Evolutionary conservation across 164 flowering plant genomes (phyloP).

Genomic region (Taxillus chinensis): DNA sequence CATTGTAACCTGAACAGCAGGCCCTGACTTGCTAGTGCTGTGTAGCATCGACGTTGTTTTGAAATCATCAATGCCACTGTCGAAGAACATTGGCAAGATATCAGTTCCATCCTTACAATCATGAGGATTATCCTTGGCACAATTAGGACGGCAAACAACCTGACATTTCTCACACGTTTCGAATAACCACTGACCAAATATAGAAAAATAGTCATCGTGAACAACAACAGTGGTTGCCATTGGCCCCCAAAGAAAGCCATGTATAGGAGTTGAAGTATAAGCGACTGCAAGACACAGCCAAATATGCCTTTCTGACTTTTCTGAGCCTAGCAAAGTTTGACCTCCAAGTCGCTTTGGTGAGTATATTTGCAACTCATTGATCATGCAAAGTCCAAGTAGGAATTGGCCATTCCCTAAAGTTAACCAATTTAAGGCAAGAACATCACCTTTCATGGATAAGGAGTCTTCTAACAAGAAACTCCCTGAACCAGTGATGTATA

Average conservation of each 20-base stretch:
- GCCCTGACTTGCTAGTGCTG: slow-evolving; percentile 8
- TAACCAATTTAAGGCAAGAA: slow-evolving; percentile 60
- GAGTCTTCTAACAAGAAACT: slow-evolving; percentile 54
- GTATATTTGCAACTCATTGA: slow-evolving; percentile 55
- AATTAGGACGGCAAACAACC: slow-evolving; percentile 9
- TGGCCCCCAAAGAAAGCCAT: slow-evolving; percentile 73
- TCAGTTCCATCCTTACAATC: slow-evolving; percentile 6
- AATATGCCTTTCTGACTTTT: slow-evolving; percentile 22
- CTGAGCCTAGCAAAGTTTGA: slow-evolving; percentile 23
- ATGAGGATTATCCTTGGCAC: slow-evolving; percentile 7
- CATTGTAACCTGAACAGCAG: slow-evolving; percentile 9
- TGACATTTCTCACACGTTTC: slow-evolving; percentile 15
- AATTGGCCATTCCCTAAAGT: slow-evolving; percentile 56
- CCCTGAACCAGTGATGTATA: slow-evolving; percentile 38
- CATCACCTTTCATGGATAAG: slow-evolving; percentile 31
- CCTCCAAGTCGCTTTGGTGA: slow-evolving; percentile 31
- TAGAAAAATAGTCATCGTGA: slow-evolving; percentile 49
- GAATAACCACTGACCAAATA: slow-evolving; percentile 48
- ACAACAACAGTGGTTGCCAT: slow-evolving; percentile 41
- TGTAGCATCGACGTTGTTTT: slow-evolving; percentile 16
- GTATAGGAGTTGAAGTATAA: slow-evolving; percentile 27
- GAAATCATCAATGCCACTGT: slow-evolving; percentile 13
- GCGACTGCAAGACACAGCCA: slow-evolving; percentile 68
- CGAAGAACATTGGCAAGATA: slow-evolving; percentile 21
- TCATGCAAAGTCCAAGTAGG: slow-evolving; percentile 68